Conservation (phyloP, 2,329 filamentous ascomycete genomes). For the Lizonia empirigonia region DNA sequence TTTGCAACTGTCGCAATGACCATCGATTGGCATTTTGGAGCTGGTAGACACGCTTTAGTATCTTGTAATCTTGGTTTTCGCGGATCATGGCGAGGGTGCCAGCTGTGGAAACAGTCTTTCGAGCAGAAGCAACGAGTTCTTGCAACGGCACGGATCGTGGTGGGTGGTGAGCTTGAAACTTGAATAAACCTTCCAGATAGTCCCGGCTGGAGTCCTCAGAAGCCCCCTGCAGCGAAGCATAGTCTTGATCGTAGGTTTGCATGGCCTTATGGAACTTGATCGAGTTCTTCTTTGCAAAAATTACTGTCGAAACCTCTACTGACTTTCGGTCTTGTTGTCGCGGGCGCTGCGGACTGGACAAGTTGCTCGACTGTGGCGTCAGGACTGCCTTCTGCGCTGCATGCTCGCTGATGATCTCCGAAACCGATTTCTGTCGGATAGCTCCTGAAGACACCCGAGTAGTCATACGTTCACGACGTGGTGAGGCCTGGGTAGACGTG, state of each 20-base stretch:
- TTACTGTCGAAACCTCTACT: conserved; percentile 73
- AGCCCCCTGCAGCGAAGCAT: conserved; percentile 53
- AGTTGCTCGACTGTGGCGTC: conserved; percentile 40
- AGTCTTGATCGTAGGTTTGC: conserved; percentile 47
- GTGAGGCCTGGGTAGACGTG: conserved; percentile 32
- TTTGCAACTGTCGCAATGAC: conserved; percentile 88
- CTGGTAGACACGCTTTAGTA: conserved; percentile 84
- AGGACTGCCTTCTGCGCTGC: conserved; percentile 54
- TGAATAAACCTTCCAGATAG: conserved; percentile 68
- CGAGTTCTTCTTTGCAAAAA: conserved; percentile 71
- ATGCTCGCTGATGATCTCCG: conserved; percentile 70
- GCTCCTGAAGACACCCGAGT: conserved; percentile 73
- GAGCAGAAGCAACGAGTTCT: conserved; percentile 77
- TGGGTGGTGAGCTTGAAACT: conserved; percentile 61
- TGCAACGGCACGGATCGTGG: conserved; percentile 62
- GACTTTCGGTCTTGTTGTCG: conserved; percentile 48
- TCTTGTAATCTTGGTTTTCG: conserved; percentile 85
- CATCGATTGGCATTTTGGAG: conserved; percentile 90
- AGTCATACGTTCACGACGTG: conserved; percentile 62
- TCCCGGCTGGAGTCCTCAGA: conserved; percentile 58
- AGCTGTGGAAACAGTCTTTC: conserved; percentile 86
- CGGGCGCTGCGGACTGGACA: conserved; percentile 36
- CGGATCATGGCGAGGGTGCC: conserved; percentile 83
- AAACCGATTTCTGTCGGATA: conserved; percentile 73
- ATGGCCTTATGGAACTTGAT: conserved; percentile 36